Evolutionary conservation across 208 protist species (phyloP).

Genomic region (Tritrichomonas foetus): DNA sequence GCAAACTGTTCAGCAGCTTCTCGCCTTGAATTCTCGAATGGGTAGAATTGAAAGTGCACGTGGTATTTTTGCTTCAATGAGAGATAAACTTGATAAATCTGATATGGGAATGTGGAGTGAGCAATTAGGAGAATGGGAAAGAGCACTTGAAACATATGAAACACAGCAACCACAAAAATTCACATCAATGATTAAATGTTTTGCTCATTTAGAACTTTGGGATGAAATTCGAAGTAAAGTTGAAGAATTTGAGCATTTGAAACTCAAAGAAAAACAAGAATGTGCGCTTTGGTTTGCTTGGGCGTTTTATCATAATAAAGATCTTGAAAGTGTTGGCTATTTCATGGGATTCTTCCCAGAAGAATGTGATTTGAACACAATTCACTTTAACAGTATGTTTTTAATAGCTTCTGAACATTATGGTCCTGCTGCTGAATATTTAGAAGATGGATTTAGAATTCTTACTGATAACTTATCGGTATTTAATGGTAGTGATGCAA

Average conservation of each 20-base stretch:
- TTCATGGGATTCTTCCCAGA: background rate
- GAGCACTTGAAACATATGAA: constrained; percentile 23
- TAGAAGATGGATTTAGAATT: background rate
- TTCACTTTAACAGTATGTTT: background rate
- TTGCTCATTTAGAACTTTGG: constrained; percentile 36
- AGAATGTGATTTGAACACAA: background rate
- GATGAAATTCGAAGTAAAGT: background rate
- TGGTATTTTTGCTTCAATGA: background rate
- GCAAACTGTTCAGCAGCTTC: background rate
- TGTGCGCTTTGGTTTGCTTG: constrained; percentile 25
- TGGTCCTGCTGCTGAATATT: background rate
- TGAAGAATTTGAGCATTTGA: background rate
- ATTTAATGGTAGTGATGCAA: background rate
- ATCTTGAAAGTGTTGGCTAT: background rate
- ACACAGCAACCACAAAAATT: background rate
- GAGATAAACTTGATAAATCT: background rate
- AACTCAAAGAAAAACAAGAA: background rate
- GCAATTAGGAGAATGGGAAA: constrained; percentile 32
- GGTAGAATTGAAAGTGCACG: background rate
- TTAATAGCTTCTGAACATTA: background rate
- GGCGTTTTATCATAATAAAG: constrained; percentile 28
- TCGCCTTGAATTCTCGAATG: background rate
- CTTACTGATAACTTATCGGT: background rate
- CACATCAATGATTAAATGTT: background rate
- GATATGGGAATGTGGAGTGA: background rate